Evolutionary conservation across 371 early-diverging fungal species (phyloP).

Genomic region (Rhizomucor pusillus): DNA sequence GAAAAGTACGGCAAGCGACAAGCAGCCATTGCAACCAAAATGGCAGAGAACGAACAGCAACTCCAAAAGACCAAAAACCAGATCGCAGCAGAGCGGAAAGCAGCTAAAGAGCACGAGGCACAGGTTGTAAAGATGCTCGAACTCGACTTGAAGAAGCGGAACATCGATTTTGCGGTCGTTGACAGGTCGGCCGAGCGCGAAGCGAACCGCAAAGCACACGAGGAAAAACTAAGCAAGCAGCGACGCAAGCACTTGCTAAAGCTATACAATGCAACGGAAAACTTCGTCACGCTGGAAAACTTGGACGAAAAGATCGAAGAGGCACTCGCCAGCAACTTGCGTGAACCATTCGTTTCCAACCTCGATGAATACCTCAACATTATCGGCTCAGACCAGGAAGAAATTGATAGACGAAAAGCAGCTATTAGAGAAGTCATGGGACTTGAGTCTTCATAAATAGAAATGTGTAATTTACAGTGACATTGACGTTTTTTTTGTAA

Average conservation of each 20-base stretch:
- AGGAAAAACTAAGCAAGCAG: conserved; percentile 15
- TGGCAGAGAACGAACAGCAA: conserved; percentile 13
- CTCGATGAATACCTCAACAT: conserved; percentile 32
- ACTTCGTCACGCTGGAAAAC: conserved; percentile 47
- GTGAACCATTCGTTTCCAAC: conserved; percentile 19
- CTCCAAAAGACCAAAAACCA: conserved; percentile 11
- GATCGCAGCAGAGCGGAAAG: conserved; percentile 20
- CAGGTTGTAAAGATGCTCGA: conserved; percentile 26
- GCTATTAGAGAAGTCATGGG: conserved; percentile 43
- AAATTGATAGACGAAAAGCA: conserved; percentile 41
- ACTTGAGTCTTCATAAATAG: conserved; percentile 18
- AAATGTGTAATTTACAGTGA: neutral
- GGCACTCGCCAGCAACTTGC: conserved; percentile 17
- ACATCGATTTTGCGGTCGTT: neutral
- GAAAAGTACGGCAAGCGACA: conserved; percentile 34
- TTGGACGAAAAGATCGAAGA: conserved; percentile 38
- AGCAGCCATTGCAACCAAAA: conserved; percentile 24
- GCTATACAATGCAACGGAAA: conserved; percentile 28
- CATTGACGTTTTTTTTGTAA: neutral
- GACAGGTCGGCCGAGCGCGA: conserved; percentile 20
- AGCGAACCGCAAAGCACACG: conserved; percentile 23
- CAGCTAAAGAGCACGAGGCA: conserved; percentile 20
- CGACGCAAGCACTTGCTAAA: conserved; percentile 33
- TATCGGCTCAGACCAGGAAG: conserved; percentile 17
- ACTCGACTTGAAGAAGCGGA: conserved; percentile 11